Percentiles rank a stretch among this genome's conserved stretches.
Conservation (phyloP, 805 yeast genomes). For the Debaryomyces tyrocola region DNA sequence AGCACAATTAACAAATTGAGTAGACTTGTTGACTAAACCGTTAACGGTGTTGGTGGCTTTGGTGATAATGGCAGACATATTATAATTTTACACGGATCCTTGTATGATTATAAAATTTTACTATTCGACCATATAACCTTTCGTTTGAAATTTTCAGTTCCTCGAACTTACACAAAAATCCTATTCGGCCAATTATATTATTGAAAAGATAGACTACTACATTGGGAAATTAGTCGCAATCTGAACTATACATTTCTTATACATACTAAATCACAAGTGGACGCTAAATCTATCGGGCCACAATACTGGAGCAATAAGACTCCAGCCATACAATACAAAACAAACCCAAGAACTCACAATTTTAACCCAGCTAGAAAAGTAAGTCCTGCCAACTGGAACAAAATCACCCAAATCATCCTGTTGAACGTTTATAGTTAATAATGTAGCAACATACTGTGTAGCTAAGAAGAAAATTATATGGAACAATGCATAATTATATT, state of each 20-base stretch:
- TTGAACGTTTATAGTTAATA: constrained; percentile 87
- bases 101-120: neutral
- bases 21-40: constrained; percentile 34
- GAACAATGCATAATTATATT: constrained; percentile 83
- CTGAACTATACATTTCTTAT: neutral
- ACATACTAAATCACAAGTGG: constrained; percentile 12
- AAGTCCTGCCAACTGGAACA: constrained; percentile 95
- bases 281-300: constrained; percentile 84
- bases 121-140: neutral
- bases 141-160: neutral
- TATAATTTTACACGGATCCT: constrained; percentile 1
- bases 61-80: constrained; percentile 44
- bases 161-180: constrained; percentile 3
- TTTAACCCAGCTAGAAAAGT: constrained; percentile 93
- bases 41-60: constrained; percentile 42
- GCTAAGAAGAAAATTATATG: constrained; percentile 92
- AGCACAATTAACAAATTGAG: constrained; percentile 49
- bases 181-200: constrained; percentile 13
- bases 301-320: constrained; percentile 82
- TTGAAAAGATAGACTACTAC: constrained; percentile 20
- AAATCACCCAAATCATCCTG: constrained; percentile 84
- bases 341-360: constrained; percentile 92
- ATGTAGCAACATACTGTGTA: constrained; percentile 94
- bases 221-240: constrained; percentile 12
- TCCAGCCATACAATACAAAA: constrained; percentile 84